Evolutionary conservation across 2,329 filamentous ascomycete genomes (phyloP).

Genomic region (Ceratocystis alfenasii): DNA sequence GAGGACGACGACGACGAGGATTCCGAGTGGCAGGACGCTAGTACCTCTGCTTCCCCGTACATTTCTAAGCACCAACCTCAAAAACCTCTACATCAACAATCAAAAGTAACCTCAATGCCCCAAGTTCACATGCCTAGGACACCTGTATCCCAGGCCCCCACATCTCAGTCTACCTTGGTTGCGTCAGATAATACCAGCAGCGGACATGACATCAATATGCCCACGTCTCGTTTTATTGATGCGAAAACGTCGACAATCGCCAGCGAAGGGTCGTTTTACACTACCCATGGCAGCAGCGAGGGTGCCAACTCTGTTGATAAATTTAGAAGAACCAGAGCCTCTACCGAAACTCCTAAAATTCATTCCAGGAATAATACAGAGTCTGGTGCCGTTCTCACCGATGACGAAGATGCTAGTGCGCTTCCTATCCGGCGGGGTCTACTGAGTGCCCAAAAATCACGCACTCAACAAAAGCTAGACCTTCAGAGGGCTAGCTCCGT

Average conservation of each 20-base stretch:
- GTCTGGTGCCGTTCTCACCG: slow-evolving; percentile 15
- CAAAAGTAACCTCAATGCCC: slow-evolving; percentile 21
- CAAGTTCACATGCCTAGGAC: background rate
- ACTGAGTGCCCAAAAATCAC: slow-evolving; percentile 44
- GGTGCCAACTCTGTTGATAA: slow-evolving; percentile 28
- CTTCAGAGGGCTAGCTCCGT: slow-evolving; percentile 61
- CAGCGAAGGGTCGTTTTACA: slow-evolving; percentile 43
- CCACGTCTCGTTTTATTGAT: slow-evolving; percentile 51
- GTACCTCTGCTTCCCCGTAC: slow-evolving; percentile 49
- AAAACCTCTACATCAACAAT: background rate
- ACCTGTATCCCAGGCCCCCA: background rate
- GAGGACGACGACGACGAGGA: slow-evolving; percentile 35
- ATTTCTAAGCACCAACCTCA: slow-evolving; percentile 22
- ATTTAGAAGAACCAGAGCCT: slow-evolving; percentile 28
- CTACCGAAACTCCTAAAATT: background rate
- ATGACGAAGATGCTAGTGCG: slow-evolving; percentile 31
- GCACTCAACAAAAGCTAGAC: slow-evolving; percentile 65
- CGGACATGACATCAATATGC: slow-evolving; percentile 38
- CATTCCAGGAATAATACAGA: background rate
- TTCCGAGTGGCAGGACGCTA: slow-evolving; percentile 58
- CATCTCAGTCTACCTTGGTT: slow-evolving; percentile 8
- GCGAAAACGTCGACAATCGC: slow-evolving; percentile 39
- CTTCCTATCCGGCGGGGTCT: slow-evolving; percentile 28
- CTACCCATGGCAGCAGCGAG: slow-evolving; percentile 26
- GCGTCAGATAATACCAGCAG: slow-evolving; percentile 25